Evolutionary conservation across 192 early-diverging fungal species (phyloP).

Genomic region (Linnemannia elongata): DNA sequence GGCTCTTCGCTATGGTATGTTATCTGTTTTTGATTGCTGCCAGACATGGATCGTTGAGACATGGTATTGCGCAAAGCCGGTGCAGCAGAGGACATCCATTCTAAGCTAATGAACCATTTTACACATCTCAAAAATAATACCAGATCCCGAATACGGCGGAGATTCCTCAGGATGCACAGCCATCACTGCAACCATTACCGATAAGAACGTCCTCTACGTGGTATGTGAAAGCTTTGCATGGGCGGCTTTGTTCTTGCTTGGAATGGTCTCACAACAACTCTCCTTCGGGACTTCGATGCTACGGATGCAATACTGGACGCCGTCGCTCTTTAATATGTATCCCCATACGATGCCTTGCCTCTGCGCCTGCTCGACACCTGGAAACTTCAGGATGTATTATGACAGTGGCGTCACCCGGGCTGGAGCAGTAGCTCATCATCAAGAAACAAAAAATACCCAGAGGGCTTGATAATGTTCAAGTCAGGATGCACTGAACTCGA

Average conservation of each 20-base stretch:
- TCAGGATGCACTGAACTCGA: not conserved
- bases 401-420: not conserved
- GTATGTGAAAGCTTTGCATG: slow-evolving; percentile 52
- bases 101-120: not conserved
- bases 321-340: not conserved
- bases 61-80: not conserved
- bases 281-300: not conserved
- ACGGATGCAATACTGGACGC: not conserved
- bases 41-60: not conserved
- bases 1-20: slow-evolving; percentile 78
- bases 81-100: slow-evolving; percentile 5
- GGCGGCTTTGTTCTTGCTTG: not conserved
- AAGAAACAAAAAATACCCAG: not conserved
- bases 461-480: not conserved
- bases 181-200: slow-evolving; percentile 86
- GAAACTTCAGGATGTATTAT: not conserved
- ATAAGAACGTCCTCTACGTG: slow-evolving; percentile 84
- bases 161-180: slow-evolving; percentile 99
- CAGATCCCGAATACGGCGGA: slow-evolving; percentile 79
- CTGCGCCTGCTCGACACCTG: not conserved
- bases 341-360: not conserved
- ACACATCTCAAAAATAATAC: not conserved
- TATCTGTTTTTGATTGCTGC: not conserved
- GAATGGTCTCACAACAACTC: not conserved
- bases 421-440: not conserved